Evolutionary conservation across 2,329 filamentous ascomycete species (phyloP).

Genomic region (Fusarium compactum): DNA sequence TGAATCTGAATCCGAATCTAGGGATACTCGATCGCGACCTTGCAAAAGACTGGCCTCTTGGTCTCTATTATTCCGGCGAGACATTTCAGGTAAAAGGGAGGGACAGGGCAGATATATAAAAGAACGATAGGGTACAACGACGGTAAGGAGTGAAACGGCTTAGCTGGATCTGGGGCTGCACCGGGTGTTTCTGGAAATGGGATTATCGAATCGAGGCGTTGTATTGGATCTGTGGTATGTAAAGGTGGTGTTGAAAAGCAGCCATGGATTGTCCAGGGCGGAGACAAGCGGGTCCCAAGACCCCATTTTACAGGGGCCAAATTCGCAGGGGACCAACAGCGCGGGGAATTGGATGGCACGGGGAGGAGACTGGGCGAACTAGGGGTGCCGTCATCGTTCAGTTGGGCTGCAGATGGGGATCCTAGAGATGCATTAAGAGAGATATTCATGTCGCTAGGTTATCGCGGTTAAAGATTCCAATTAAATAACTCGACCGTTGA

Average conservation of each 20-base stretch:
- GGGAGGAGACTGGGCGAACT: conserved; percentile 27
- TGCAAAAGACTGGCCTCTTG: conserved; percentile 42
- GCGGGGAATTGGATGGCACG: conserved; percentile 31
- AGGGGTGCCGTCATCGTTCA: conserved; percentile 29
- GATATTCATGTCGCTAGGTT: conserved; percentile 9
- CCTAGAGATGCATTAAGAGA: too few species aligned
- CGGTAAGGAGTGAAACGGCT: conserved; percentile 28
- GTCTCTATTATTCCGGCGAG: conserved; percentile 37
- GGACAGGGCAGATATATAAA: conserved; percentile 15
- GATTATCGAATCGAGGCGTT: conserved; percentile 30
- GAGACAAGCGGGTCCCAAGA: conserved; percentile 40
- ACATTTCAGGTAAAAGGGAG: conserved; percentile 33
- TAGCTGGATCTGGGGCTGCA: conserved; percentile 29
- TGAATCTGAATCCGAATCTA: conserved; percentile 19
- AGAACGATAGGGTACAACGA: conserved; percentile 24
- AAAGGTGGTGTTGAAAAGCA: conserved; percentile 44
- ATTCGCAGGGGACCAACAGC: conserved; percentile 38
- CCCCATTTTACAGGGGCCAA: conserved; percentile 39
- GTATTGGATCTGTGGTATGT: conserved; percentile 37
- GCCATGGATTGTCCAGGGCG: conserved; percentile 33
- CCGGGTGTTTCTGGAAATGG: conserved; percentile 29
- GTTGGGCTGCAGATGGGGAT: conserved; percentile 8
- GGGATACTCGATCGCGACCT: conserved; percentile 34
- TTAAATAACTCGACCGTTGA: neutral
- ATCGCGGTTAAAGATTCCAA: conserved; percentile 13